Evolutionary conservation across 257 asterid genomes (phyloP).

Genomic region (Nicotiana benthamiana): DNA sequence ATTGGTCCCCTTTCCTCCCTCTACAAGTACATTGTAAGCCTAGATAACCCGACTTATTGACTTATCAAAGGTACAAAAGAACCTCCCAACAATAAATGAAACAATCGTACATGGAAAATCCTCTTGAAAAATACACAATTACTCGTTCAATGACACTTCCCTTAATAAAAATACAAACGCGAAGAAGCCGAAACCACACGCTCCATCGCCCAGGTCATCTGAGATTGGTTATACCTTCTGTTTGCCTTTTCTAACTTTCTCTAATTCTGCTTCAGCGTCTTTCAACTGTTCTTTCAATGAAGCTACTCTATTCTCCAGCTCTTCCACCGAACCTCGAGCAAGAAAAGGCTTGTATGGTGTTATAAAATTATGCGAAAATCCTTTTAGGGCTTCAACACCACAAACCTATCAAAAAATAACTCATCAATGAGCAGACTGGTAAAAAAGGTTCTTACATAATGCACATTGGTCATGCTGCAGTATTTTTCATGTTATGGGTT

Average conservation of each 20-base stretch:
- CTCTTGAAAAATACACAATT: not conserved
- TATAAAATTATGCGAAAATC: conserved; percentile 51
- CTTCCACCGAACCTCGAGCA: conserved; percentile 53
- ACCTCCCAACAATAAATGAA: not conserved
- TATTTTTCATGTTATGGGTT: not conserved
- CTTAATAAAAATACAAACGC: not conserved
- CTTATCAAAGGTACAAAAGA: conserved; percentile 8
- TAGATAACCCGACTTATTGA: conserved; percentile 18
- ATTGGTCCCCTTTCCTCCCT: not conserved
- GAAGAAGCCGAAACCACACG: no score
- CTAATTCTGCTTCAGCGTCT: conserved; percentile 66
- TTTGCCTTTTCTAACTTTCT: conserved; percentile 62
- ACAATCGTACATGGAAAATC: not conserved
- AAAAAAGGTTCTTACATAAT: not conserved
- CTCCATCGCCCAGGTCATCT: not conserved
- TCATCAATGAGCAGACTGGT: not conserved
- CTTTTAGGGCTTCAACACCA: conserved; percentile 73
- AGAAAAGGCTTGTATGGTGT: conserved; percentile 62
- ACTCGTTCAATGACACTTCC: not conserved
- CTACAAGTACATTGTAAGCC: not conserved
- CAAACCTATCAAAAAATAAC: conserved; percentile 45
- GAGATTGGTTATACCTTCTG: conserved; percentile 38
- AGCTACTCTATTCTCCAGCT: conserved; percentile 53
- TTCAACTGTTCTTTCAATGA: conserved; percentile 48
- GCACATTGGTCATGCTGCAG: not conserved